These are phyloP conservation scores for Triticum turgidum DNA, from an alignment of 176 grass and related monocot species.

Conservation along the genomic window DNA sequence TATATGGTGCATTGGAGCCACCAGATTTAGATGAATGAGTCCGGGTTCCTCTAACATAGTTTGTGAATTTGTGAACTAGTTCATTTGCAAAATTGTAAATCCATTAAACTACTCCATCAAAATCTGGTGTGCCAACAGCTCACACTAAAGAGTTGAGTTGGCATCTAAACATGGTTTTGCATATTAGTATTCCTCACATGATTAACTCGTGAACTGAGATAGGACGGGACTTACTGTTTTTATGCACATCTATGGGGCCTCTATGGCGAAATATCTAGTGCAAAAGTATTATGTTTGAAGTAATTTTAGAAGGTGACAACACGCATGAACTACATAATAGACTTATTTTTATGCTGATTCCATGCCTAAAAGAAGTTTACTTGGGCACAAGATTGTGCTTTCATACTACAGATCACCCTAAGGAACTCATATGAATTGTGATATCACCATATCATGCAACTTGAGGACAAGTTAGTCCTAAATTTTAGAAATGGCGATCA, in stretches of 20 bases:
- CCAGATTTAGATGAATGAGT: not conserved
- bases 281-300: not conserved
- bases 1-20: not conserved
- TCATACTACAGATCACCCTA: not conserved
- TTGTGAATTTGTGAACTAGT: not conserved
- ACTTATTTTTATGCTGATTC: not conserved
- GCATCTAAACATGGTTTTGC: constrained; percentile 10
- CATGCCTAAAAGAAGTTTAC: not conserved
- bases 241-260: not conserved
- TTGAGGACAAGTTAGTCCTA: not conserved
- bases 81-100: constrained; percentile 9
- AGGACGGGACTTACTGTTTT: not conserved
- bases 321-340: not conserved
- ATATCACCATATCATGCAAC: constrained; percentile 8
- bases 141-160: not conserved
- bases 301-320: not conserved
- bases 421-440: not conserved
- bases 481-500: not conserved
- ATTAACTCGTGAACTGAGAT: constrained; percentile 4
- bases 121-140: not conserved
- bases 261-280: not conserved
- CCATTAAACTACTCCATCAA: not conserved
- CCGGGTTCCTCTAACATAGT: not conserved
- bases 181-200: not conserved
- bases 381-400: not conserved